Evolutionary conservation across 208 protist species (phyloP).

Genomic region (Wallacemonas sp.): DNA sequence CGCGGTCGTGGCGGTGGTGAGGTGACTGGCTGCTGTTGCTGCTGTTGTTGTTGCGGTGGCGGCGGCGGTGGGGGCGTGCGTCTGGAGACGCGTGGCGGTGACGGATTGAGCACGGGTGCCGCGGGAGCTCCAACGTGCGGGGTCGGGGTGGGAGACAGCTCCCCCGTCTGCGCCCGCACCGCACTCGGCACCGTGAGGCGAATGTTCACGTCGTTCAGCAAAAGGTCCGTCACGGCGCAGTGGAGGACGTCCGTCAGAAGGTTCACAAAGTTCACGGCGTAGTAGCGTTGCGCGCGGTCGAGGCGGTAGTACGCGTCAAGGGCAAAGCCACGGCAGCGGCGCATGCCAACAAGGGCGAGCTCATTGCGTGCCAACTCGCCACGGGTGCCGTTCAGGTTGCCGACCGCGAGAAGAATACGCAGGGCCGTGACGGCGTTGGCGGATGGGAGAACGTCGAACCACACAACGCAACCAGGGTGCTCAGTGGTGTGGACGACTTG

Average conservation of each 20-base stretch:
- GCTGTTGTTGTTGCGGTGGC: no score
- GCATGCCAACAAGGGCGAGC: slow-evolving; percentile 34
- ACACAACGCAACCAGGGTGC: background rate
- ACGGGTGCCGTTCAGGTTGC: slow-evolving; percentile 15
- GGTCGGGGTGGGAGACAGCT: background rate
- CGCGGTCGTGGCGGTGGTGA: no score
- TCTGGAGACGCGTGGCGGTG: no score
- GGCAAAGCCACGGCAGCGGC: slow-evolving; percentile 37
- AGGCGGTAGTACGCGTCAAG: slow-evolving; percentile 63
- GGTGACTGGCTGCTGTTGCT: no score
- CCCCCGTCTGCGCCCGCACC: background rate
- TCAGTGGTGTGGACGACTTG: background rate
- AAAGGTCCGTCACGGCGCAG: slow-evolving; percentile 31
- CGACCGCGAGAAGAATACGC: slow-evolving; percentile 36
- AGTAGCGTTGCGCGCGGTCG: slow-evolving; percentile 18
- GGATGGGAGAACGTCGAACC: slow-evolving; percentile 7
- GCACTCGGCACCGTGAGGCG: background rate
- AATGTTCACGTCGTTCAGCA: slow-evolving; percentile 24
- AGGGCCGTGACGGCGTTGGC: slow-evolving; percentile 32
- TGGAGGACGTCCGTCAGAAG: slow-evolving; percentile 30
- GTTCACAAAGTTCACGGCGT: slow-evolving; percentile 45
- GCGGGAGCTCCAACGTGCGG: background rate
- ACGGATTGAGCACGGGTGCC: no score
- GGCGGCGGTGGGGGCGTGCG: no score
- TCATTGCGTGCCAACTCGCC: slow-evolving; percentile 20